Percentiles rank a stretch among this genome's conserved stretches.
These are phyloP conservation scores for Cupressus sempervirens DNA, from an alignment of 75 land plant species.

Conservation along the genomic window DNA sequence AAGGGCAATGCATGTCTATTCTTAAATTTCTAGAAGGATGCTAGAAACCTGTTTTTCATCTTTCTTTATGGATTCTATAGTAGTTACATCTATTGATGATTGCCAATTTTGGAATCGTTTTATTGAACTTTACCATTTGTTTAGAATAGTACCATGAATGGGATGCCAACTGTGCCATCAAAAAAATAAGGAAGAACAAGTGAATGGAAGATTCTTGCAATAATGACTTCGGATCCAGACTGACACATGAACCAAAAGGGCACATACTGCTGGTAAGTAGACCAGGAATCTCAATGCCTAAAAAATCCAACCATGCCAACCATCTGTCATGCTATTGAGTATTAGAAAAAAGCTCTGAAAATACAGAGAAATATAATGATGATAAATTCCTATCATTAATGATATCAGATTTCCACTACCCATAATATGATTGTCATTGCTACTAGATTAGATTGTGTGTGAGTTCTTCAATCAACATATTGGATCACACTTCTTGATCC, in stretches of 20 bases:
- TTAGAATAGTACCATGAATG: conserved; percentile 26
- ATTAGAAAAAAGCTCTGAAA: background rate
- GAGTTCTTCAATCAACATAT: too few species aligned
- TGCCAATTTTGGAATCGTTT: conserved; percentile 40
- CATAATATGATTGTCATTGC: too few species aligned
- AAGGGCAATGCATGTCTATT: conserved; percentile 44
- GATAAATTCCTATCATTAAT: background rate
- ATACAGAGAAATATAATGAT: background rate
- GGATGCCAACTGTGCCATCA: conserved; percentile 38
- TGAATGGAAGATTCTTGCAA: conserved; percentile 60
- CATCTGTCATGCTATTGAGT: background rate
- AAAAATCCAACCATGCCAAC: conserved; percentile 11
- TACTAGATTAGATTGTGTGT: too few species aligned
- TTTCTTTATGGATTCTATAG: conserved; percentile 16
- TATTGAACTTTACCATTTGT: conserved; percentile 28
- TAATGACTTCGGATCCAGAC: conserved; percentile 32
- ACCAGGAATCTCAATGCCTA: conserved; percentile 56
- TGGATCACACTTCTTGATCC: too few species aligned
- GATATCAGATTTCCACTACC: too few species aligned
- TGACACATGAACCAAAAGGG: conserved; percentile 50
- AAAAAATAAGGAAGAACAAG: conserved; percentile 47
- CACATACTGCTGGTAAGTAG: conserved; percentile 53
- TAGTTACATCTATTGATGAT: background rate
- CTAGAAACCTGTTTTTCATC: conserved; percentile 29
- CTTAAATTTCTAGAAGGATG: conserved; percentile 35